Evolutionary conservation across 768 basidiomycete genomes (phyloP), one percentile per base, ranked within the genome.

Genomic region (Amanita pallidorosea): DNA sequence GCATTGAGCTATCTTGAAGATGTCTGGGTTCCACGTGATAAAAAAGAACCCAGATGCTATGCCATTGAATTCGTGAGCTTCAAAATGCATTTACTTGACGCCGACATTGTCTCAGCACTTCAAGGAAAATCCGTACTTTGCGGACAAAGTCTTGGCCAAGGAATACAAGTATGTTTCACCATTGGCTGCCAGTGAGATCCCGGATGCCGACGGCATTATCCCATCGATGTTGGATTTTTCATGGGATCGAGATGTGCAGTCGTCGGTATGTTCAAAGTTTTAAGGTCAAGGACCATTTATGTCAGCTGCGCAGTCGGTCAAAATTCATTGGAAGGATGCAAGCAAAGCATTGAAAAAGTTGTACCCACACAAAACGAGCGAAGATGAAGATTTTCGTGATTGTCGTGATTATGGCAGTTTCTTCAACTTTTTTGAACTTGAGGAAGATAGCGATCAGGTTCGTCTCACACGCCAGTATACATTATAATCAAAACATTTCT

Each of bases 1-100:
- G 92, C 92, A 11, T 66, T 96, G 67, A 82, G 77, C 64, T 88
- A 85, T 64, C 71, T 94, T 53, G 84, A 89, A 61, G 89, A 95
- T 59, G 57, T 96, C 18, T 93, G 91, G 87, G 70, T 95, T 34
- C 74, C 69, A 52, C 80, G 88, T 49, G 83, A 94, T 61, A 59
- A 74, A 37, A 65, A 67, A 38, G 92, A 96, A 65, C 81, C 82
- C 52, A 71, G 93, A 59, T 84, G 82, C 61, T 95, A 83, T 70
- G 85, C 83, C 46, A 66, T 95, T 50, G 85, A 93, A 72, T 91
- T 96, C 68, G 93, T 94, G 65, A 61, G 92, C 80, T 17, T 25
- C n/a, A n/a, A n/a, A n/a, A n/a, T n/a, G n/a, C n/a, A n/a, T n/a
- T n/a, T n/a, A n/a, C n/a, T n/a, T n/a, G n/a, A n/a, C n/a, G n/a